Percentiles rank a stretch among this genome's conserved stretches.
phyloP scores from a whole-genome alignment of 345 rosid genomes.

The Ceriops tagal region DNA sequence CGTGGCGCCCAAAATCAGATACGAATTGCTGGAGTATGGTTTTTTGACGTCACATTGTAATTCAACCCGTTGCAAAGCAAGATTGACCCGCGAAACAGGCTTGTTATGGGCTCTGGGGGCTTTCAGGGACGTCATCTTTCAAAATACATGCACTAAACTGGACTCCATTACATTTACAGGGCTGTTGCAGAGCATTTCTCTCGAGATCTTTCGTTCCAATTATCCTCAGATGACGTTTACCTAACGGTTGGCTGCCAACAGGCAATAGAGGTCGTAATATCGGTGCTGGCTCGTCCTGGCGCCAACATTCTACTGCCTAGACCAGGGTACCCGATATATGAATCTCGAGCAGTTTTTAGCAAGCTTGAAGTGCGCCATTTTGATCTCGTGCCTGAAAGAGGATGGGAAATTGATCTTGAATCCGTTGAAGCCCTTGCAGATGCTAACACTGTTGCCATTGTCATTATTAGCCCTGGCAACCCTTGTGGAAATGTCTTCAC shows the following conservation, averaged over 20 bases:
- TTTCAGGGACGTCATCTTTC: too few species aligned
- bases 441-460: constrained; percentile 28
- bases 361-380: constrained; percentile 27
- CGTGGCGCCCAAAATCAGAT: too few species aligned
- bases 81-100: too few species aligned
- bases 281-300: constrained; percentile 26
- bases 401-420: constrained; percentile 39
- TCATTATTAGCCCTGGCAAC: constrained; percentile 45
- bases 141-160: too few species aligned
- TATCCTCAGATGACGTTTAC: constrained; percentile 33
- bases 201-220: constrained; percentile 22
- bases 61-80: too few species aligned
- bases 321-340: constrained; percentile 36
- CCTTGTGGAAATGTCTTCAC: constrained; percentile 53
- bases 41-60: too few species aligned
- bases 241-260: constrained; percentile 28
- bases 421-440: constrained; percentile 27
- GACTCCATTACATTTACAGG: constrained; percentile 11
- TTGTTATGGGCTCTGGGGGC: too few species aligned
- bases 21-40: too few species aligned
- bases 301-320: constrained; percentile 34
- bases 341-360: constrained; percentile 10
- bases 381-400: constrained; percentile 33
- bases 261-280: constrained; percentile 23
- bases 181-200: constrained; percentile 33